Conservation (phyloP, 2,329 filamentous ascomycete species). For the Fusarium subglutinans region DNA sequence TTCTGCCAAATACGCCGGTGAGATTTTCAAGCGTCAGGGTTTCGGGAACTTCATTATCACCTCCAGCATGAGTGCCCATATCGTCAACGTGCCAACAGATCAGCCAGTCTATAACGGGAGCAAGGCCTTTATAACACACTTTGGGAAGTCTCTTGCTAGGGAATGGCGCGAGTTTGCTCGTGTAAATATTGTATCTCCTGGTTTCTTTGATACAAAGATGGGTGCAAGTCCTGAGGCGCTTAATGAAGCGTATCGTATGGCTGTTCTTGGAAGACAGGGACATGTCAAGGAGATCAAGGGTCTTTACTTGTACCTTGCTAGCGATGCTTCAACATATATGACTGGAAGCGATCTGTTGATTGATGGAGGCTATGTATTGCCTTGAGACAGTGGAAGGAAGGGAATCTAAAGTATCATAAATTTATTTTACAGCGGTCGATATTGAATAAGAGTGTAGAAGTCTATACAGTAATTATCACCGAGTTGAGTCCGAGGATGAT, state of each 20-base stretch:
- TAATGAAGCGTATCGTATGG: conserved; percentile 61
- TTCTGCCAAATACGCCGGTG: conserved; percentile 55
- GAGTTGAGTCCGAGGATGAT: neutral
- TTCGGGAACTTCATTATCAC: conserved; percentile 62
- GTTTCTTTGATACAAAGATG: conserved; percentile 63
- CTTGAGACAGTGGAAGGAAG: neutral
- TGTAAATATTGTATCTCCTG: conserved; percentile 60
- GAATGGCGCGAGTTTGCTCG: conserved; percentile 66
- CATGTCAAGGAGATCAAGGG: conserved; percentile 74
- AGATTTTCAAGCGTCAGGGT: conserved; percentile 54
- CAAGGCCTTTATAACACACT: conserved; percentile 64
- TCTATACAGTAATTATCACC: too few relatives aligned
- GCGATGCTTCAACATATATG: conserved; percentile 51
- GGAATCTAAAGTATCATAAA: neutral
- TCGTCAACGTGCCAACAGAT: conserved; percentile 61
- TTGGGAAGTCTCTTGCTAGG: conserved; percentile 62
- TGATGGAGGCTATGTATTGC: conserved; percentile 29
- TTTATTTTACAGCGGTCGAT: neutral
- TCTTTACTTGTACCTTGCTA: conserved; percentile 62
- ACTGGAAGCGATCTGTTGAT: conserved; percentile 30
- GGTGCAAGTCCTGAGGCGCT: conserved; percentile 54
- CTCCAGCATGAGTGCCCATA: conserved; percentile 57
- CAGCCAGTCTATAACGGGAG: conserved; percentile 65
- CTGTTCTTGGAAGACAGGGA: conserved; percentile 63
- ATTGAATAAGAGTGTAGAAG: neutral